Percentiles rank a stretch among this genome's conserved stretches.
Evolutionary conservation across 768 basidiomycete species (phyloP).

Genomic region (Lactifluus hygrophoroides): DNA sequence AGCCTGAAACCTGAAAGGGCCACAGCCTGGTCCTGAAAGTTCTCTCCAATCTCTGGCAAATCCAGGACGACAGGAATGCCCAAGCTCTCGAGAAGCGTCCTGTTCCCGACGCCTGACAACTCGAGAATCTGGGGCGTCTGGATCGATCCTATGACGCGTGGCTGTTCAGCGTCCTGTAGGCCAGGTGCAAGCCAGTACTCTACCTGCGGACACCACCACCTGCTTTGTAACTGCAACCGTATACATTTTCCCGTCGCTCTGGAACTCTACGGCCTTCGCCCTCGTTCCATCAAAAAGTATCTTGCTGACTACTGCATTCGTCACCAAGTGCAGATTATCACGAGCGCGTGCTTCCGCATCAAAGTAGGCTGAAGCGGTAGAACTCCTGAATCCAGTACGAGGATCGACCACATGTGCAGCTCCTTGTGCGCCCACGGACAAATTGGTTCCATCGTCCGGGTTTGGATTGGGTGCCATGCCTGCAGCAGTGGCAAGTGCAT

Average conservation of each 20-base stretch:
- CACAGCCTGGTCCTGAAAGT: conserved; percentile 19
- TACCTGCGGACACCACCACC: conserved; percentile 15
- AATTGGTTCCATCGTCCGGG: conserved; percentile 14
- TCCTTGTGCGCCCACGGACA: conserved; percentile 16
- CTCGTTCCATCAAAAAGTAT: conserved; percentile 11
- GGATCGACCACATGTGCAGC: conserved; percentile 13
- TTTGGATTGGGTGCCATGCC: conserved; percentile 11
- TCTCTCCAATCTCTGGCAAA: conserved; percentile 19
- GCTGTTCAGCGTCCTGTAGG: background rate
- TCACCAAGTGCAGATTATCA: conserved; percentile 9
- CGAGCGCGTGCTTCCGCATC: conserved; percentile 5
- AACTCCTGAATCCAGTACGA: conserved; percentile 13
- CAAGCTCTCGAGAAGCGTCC: conserved; percentile 12
- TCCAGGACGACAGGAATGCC: conserved; percentile 17
- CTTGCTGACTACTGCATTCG: conserved; percentile 11
- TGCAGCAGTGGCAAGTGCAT: conserved; percentile 9
- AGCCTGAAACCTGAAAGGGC: conserved; percentile 17
- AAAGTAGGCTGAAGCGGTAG: conserved; percentile 16
- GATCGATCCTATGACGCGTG: conserved; percentile 10
- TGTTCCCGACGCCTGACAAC: conserved; percentile 15
- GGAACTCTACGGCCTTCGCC: conserved; percentile 13
- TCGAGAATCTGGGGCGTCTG: conserved; percentile 20
- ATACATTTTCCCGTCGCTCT: conserved; percentile 10
- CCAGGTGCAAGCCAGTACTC: background rate
- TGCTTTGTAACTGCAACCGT: conserved; percentile 10